Base-by-base conservation (phyloP, 306 rosid genomes). In the Lathyrus oleraceus region DNA sequence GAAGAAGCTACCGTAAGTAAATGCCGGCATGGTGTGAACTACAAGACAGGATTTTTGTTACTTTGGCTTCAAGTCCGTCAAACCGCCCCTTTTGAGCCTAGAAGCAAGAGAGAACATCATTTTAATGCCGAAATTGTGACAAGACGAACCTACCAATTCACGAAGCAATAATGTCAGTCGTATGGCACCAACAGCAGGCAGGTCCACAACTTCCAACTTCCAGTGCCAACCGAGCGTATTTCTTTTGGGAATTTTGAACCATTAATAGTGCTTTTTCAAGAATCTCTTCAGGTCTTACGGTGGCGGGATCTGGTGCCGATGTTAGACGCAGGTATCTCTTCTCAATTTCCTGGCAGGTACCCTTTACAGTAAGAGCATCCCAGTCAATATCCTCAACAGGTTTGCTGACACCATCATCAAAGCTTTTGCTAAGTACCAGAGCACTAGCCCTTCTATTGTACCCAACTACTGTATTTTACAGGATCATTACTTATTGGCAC, bases 311-410 rank as follows among this genome's bases (percentile, higher is more conserved):
- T 54, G 99, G 99, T 51, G 97, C 97, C 70, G 99, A 95, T 12
- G 99, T 95, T 69, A 95, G 89, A 63, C 99, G 99, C 75, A 95
- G 86, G 76, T 95, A 95, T 15, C 92, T 89, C 80, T 91, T 95
- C 80, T 95, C 99, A 83, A 91, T 87, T 83, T 91, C 97, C 76
- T 87, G 96, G 86, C 97, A 95, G 20, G 96, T 89, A 78, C 99
- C 99, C 88, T 91, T 95, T 45, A 95, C 95, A 67, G 96, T 95
- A 73, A 95, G 92, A 71, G 99, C 84, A 84, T 95, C 99, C 99
- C 99, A 95, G 78, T 95, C 97, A 80, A 95, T 91, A 79, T 95
- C 99, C 82, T 95, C 99, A 73, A 95, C 99, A 74, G 99, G 97
- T 80, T 87, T 82, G 81, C 77, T 78, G 61, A 81, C 85, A 79